phyloP scores from a whole-genome alignment of 129 eudicot genomes.

The Pulicaria dysenterica region DNA sequence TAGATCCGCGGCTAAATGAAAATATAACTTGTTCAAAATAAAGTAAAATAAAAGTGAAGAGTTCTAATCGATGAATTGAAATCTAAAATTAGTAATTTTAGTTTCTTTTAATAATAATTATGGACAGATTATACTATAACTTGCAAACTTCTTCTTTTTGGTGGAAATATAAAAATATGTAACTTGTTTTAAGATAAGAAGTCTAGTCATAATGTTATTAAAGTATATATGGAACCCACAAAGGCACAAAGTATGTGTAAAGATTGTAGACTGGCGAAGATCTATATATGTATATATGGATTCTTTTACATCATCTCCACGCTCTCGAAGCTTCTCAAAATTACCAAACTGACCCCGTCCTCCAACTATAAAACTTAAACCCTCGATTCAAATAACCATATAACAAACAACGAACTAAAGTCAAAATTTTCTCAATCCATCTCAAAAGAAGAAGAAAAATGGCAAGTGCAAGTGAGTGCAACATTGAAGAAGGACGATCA shows the following conservation, averaged over 20 bases:
- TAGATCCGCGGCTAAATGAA: too few relatives aligned
- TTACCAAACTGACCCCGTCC: neutral
- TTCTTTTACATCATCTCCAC: neutral
- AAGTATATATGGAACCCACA: conserved; percentile 2
- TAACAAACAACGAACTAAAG: neutral
- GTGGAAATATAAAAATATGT: too few relatives aligned
- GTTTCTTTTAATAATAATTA: too few relatives aligned
- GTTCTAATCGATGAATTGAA: too few relatives aligned
- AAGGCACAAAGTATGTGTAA: neutral
- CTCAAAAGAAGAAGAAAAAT: neutral
- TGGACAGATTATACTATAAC: too few relatives aligned
- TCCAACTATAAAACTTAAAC: neutral
- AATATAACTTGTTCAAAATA: too few relatives aligned
- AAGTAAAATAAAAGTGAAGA: too few relatives aligned
- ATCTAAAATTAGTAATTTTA: too few relatives aligned
- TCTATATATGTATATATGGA: neutral
- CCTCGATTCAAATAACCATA: neutral
- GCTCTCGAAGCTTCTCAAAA: neutral
- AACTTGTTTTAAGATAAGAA: too few relatives aligned
- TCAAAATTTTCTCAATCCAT: neutral
- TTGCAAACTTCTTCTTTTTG: too few relatives aligned
- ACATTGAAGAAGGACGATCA: conserved; percentile 5
- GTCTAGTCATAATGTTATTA: too few relatives aligned
- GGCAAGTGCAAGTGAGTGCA: neutral
- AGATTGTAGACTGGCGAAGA: conserved; percentile 1